A percentile compares a stretch with the other conserved stretches of the same genome.
These are phyloP conservation scores for Naganishia albida DNA, from an alignment of 1,284 basidiomycete genomes.

Conservation along the genomic window DNA sequence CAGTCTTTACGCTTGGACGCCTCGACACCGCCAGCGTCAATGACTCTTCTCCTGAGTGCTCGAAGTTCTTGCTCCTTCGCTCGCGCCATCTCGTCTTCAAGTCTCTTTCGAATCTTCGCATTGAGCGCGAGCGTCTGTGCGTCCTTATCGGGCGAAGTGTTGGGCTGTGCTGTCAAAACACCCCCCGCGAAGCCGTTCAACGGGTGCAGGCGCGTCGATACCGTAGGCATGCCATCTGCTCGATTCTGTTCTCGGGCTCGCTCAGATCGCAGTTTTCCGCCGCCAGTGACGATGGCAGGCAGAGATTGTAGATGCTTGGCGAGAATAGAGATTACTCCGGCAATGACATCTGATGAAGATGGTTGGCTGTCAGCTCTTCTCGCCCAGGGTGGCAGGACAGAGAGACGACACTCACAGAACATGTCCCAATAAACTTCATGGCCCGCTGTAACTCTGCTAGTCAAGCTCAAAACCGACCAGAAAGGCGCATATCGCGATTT, in stretches of 20 bases:
- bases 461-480: slow-evolving; percentile 46
- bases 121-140: slow-evolving; percentile 8
- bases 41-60: background rate
- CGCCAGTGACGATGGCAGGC: background rate
- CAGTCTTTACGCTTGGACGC: background rate
- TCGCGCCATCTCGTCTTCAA: slow-evolving; percentile 23
- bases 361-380: background rate
- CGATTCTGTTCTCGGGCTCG: background rate
- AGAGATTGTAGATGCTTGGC: slow-evolving; percentile 12
- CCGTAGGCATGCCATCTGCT: background rate
- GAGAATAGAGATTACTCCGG: slow-evolving; percentile 24
- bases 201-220: background rate
- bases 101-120: slow-evolving; percentile 19
- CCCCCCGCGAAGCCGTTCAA: background rate
- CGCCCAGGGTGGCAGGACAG: background rate
- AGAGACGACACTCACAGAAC: slow-evolving; percentile 24
- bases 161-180: background rate
- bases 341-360: background rate
- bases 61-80: background rate
- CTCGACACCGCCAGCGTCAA: background rate
- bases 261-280: background rate
- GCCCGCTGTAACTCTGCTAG: slow-evolving; percentile 45
- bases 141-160: background rate
- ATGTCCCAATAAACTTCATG: slow-evolving; percentile 39
- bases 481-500: slow-evolving; percentile 52